These are phyloP conservation scores for Aspergillus clavatus DNA, from an alignment of 2,329 filamentous ascomycete genomes.

Conservation along the genomic window DNA sequence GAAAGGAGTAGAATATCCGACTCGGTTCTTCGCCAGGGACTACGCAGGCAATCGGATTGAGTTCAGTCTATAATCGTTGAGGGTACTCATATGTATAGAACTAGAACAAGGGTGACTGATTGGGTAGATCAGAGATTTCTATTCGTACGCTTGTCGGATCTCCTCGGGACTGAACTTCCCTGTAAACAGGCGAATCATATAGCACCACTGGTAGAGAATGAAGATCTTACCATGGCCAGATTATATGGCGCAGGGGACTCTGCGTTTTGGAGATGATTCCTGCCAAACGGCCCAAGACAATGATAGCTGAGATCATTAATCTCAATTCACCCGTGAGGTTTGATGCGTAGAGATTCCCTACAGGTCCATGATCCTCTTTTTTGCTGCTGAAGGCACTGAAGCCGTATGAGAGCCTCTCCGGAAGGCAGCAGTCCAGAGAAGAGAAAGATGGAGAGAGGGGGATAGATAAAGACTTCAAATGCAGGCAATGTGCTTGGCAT, in stretches of 20 bases:
- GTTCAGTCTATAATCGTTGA: constrained; percentile 47
- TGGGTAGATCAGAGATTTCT: too few species aligned
- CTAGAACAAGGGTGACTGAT: too few species aligned
- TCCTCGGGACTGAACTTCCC: not conserved
- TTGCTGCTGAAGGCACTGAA: not conserved
- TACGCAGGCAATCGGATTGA: constrained; percentile 53
- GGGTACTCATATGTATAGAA: too few species aligned
- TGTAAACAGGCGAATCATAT: not conserved
- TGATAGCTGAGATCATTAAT: constrained; percentile 1
- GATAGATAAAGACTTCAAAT: too few species aligned
- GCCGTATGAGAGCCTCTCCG: not conserved
- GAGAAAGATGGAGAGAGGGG: too few species aligned
- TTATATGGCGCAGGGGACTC: constrained; percentile 3
- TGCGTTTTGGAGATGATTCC: constrained; percentile 3
- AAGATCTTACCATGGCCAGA: not conserved
- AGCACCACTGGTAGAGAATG: constrained; percentile 3
- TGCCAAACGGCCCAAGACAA: constrained; percentile 2
- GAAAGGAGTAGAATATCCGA: constrained; percentile 56
- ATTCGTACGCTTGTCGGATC: not conserved
- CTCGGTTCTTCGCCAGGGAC: constrained; percentile 58
- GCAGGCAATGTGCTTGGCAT: too few species aligned
- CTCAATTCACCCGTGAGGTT: not conserved
- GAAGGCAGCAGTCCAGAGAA: too few species aligned
- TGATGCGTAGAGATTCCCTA: not conserved
- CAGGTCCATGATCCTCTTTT: not conserved